These are phyloP conservation scores for Oryza coarctata DNA, from an alignment of 176 grass and related monocot species.

Conservation along the genomic window DNA sequence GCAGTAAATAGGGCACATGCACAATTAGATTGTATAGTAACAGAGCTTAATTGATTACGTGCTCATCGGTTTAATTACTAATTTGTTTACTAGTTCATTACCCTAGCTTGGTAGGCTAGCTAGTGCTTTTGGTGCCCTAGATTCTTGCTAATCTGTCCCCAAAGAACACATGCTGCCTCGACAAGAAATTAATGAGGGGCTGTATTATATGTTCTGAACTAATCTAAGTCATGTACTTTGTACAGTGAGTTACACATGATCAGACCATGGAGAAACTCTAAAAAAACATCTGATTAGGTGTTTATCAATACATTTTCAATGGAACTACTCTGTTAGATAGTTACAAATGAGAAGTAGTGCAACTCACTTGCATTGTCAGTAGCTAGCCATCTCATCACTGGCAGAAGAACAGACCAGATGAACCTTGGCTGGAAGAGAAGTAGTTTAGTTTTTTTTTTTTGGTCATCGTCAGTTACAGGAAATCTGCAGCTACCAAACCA, in stretches of 20 bases:
- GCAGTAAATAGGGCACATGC: constrained; percentile 24
- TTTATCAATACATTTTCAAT: background rate
- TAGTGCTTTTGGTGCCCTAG: constrained; percentile 18
- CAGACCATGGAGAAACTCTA: background rate
- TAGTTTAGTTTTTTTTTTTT: background rate
- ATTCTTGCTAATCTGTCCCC: constrained; percentile 27
- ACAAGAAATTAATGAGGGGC: constrained; percentile 17
- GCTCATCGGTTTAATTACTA: background rate
- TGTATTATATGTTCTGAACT: background rate
- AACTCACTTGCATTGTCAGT: background rate
- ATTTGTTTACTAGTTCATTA: background rate
- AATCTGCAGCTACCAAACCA: background rate
- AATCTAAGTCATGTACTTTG: background rate
- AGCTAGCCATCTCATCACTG: background rate
- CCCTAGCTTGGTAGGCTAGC: constrained; percentile 5
- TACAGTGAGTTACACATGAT: background rate
- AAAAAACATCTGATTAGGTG: background rate
- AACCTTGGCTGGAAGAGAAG: background rate
- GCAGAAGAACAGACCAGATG: constrained; percentile 1
- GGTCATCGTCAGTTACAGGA: background rate
- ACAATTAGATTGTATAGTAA: background rate
- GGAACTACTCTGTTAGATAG: background rate
- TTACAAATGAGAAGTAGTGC: background rate
- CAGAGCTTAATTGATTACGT: constrained; percentile 8
- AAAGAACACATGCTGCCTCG: constrained; percentile 31